Percentiles rank a stretch among this genome's conserved stretches.
Evolutionary conservation across 2,329 filamentous ascomycete species (phyloP).

Genomic region (Cladobotryum protrusum): DNA sequence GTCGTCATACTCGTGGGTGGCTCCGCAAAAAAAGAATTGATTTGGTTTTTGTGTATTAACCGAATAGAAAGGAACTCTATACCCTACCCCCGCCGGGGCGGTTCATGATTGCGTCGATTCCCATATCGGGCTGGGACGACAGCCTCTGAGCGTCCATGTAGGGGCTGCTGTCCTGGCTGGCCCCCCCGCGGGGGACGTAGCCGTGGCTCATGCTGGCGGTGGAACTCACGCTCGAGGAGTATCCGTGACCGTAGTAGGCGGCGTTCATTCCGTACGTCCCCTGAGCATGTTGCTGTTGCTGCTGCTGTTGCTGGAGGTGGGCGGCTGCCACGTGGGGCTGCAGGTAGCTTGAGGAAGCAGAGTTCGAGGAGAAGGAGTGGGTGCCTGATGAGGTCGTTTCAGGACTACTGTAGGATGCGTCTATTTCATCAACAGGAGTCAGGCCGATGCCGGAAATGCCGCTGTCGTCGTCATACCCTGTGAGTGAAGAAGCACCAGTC

Average conservation of each 20-base stretch:
- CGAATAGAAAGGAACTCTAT: slow-evolving; percentile 2
- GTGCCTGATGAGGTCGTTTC: slow-evolving; percentile 41
- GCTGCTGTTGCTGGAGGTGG: slow-evolving; percentile 15
- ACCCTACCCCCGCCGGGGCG: slow-evolving; percentile 31
- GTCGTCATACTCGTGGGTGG: background rate
- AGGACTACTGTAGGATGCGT: slow-evolving; percentile 51
- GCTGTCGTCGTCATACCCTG: slow-evolving; percentile 62
- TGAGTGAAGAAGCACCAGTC: slow-evolving; percentile 28
- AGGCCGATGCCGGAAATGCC: slow-evolving; percentile 58
- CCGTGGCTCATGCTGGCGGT: slow-evolving; percentile 33
- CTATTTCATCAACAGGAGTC: slow-evolving; percentile 53
- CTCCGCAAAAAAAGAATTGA: no score
- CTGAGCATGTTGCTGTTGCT: slow-evolving; percentile 17
- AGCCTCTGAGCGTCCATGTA: slow-evolving; percentile 44
- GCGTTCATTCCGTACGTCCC: slow-evolving; percentile 20
- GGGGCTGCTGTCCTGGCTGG: slow-evolving; percentile 36
- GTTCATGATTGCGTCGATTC: slow-evolving; percentile 54
- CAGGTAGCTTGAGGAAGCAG: slow-evolving; percentile 18
- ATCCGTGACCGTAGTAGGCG: slow-evolving; percentile 34
- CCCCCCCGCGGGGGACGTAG: slow-evolving; percentile 21
- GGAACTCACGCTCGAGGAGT: slow-evolving; percentile 50
- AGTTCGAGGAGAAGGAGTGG: slow-evolving; percentile 35
- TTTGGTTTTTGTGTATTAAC: no score
- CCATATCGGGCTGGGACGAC: slow-evolving; percentile 54
- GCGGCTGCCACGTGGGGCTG: slow-evolving; percentile 17